Base-by-base conservation (phyloP, 768 basidiomycete genomes). In the Lactarius tabidus region DNA sequence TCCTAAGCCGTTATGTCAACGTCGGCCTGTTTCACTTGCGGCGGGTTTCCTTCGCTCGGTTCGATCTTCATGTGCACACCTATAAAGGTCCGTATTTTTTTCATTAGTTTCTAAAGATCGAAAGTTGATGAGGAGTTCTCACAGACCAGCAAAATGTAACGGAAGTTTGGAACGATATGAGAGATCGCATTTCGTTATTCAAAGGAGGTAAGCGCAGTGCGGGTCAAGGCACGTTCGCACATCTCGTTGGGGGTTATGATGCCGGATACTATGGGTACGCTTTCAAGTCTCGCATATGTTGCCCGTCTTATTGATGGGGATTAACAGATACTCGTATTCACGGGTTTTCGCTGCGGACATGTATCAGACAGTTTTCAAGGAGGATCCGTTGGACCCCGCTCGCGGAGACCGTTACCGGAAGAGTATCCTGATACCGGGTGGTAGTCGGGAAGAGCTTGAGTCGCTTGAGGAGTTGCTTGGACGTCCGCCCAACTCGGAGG, bases 21-120 rank as follows among this genome's bases (percentile, higher is more conserved):
- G 83, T 90, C 45, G 93, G 93, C 10, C 75, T 95, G 36, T 90
- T 86, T 75, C 90, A 89, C 75, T 81, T 92, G 14, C 85, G 90
- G 31, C 93, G 95, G 72, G 77, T 94, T 7, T 94, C 93, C 82
- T 92, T 91, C 71, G 91, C 87, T 66, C 85, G 85, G 70, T 91
- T 85, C 69, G 90, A 92, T 74, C 80, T 90, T 71, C 84, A 86
- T 71, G 84, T 91, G 9, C 90, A 90, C 75, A 87, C 85, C 1
- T 84, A 85, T 69, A 80, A 86, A 78, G 82, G 89, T 85, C 45
- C 43, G 76, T 35, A 39, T 20, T 26, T 26, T 39, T 18, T 9
- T 55, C 17, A 33, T 9, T 20, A 14, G 20, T 28, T 28, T 33
- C 8, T 20, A 3, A 18, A 53, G 0, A 31, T 23, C 59, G 54